These are phyloP conservation scores for Trypanosoma boissoni DNA, from an alignment of 208 protist genomes.

Conservation along the genomic window DNA sequence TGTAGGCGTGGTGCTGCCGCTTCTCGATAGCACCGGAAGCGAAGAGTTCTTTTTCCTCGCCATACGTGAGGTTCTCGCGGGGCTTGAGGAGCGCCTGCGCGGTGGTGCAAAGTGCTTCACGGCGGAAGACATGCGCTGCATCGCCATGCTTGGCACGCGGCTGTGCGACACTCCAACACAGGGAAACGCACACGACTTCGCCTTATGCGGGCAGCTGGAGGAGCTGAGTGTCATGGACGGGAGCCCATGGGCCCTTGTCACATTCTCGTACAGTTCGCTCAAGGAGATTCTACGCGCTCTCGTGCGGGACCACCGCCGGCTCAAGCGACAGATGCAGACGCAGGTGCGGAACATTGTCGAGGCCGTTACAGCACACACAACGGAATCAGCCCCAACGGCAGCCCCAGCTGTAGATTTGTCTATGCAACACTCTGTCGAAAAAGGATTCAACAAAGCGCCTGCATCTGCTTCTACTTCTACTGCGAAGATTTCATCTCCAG, in stretches of 20 bases:
- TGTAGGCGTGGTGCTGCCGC: constrained; percentile 45
- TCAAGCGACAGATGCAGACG: constrained; percentile 56
- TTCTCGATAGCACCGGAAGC: constrained; percentile 56
- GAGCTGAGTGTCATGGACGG: constrained; percentile 88
- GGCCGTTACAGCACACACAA: constrained; percentile 1
- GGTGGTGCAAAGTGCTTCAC: constrained; percentile 51
- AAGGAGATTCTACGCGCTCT: constrained; percentile 74
- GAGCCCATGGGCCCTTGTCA: constrained; percentile 70
- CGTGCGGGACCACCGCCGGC: constrained; percentile 48
- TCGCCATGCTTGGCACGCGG: constrained; percentile 63
- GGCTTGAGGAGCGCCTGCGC: constrained; percentile 63
- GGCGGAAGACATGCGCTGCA: constrained; percentile 42
- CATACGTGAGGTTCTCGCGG: constrained; percentile 58
- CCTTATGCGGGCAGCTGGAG: constrained; percentile 67
- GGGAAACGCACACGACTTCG: constrained; percentile 25
- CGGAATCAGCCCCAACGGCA: too few species aligned
- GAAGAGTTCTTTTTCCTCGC: constrained; percentile 71
- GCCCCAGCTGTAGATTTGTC: too few species aligned
- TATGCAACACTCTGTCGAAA: too few species aligned
- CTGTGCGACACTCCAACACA: constrained; percentile 41
- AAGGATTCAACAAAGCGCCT: not conserved
- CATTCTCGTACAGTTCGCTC: constrained; percentile 71
- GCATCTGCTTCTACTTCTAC: not conserved
- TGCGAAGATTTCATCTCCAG: not conserved
- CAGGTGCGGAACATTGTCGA: constrained; percentile 43